Conservation (phyloP, 1,284 basidiomycete genomes). For the Microbotryum scabiosae region DNA sequence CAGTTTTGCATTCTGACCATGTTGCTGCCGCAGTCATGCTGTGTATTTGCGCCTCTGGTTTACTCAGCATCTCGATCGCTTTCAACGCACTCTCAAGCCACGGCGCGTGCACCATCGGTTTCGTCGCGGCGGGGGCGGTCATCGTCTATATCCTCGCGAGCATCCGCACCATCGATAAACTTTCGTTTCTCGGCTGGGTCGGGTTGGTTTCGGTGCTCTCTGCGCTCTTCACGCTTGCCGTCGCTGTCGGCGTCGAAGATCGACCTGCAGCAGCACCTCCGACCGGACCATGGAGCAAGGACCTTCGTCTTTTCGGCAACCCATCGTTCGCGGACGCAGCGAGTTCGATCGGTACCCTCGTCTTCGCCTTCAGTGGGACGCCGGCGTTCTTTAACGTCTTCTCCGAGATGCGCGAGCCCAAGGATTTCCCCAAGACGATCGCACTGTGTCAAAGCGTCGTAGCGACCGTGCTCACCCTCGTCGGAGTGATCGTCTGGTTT, state of each 20-base stretch:
- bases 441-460: slow-evolving; percentile 31
- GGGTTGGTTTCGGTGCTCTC: slow-evolving; percentile 32
- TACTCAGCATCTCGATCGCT: slow-evolving; percentile 39
- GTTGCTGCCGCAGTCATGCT: slow-evolving; percentile 6
- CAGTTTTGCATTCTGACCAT: no score
- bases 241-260: slow-evolving; percentile 48
- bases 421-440: slow-evolving; percentile 32
- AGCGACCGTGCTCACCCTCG: slow-evolving; percentile 32
- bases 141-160: slow-evolving; percentile 36
- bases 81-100: slow-evolving; percentile 40
- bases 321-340: slow-evolving; percentile 22
- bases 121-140: slow-evolving; percentile 26
- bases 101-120: slow-evolving; percentile 31
- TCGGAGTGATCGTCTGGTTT: slow-evolving; percentile 30
- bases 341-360: slow-evolving; percentile 4
- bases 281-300: slow-evolving; percentile 39
- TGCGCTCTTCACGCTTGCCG: slow-evolving; percentile 41
- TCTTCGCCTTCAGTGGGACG: slow-evolving; percentile 28
- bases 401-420: slow-evolving; percentile 41
- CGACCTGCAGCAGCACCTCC: slow-evolving; percentile 44
- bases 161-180: slow-evolving; percentile 39
- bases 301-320: slow-evolving; percentile 12
- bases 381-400: slow-evolving; percentile 37
- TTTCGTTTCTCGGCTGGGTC: slow-evolving; percentile 41
- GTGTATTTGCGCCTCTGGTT: slow-evolving; percentile 14